A percentile compares a stretch with the other conserved stretches of the same genome.
phyloP scores from a whole-genome alignment of 139 green algal genomes.

The Chloropicon primus region DNA sequence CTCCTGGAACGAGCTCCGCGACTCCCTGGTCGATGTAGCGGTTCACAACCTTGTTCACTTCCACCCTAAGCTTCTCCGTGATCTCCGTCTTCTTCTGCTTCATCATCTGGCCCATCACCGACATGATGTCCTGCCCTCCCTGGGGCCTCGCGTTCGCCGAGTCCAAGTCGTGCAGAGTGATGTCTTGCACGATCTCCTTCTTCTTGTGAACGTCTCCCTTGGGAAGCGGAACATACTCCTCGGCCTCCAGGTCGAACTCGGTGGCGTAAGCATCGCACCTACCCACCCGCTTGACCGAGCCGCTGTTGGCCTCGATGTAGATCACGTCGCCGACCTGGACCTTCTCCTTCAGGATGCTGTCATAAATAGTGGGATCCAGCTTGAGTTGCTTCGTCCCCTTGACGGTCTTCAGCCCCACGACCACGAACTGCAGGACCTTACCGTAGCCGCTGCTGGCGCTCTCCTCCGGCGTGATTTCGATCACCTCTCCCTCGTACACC shows the following conservation, averaged over 20 bases:
- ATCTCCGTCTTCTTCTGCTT: constrained; percentile 99
- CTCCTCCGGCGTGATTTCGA: constrained; percentile 88
- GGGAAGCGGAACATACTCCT: constrained; percentile 98
- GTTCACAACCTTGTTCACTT: constrained; percentile 96
- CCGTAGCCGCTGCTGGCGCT: constrained; percentile 63
- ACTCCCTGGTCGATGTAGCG: constrained; percentile 52
- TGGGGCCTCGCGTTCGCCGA: constrained; percentile 81
- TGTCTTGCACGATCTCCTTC: constrained; percentile 96
- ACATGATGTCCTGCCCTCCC: constrained; percentile 86
- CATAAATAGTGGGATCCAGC: constrained; percentile 94
- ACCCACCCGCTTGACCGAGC: constrained; percentile 90
- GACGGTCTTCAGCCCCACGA: constrained; percentile 88
- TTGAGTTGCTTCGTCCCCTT: constrained; percentile 97
- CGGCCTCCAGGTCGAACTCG: constrained; percentile 90
- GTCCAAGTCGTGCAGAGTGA: constrained; percentile 97
- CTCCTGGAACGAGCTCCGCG: constrained; percentile 90
- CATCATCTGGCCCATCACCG: constrained; percentile 88
- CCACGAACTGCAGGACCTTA: constrained; percentile 78
- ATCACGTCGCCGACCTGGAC: constrained; percentile 88
- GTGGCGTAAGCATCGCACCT: constrained; percentile 35
- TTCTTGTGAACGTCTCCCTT: constrained; percentile 99
- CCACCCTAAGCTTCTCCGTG: constrained; percentile 90
- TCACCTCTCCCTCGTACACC: constrained; percentile 86
- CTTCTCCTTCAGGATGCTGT: constrained; percentile 84
- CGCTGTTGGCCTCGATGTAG: constrained; percentile 96